Conservation (phyloP, 1,284 basidiomycete species). For the Puccinia horiana region DNA sequence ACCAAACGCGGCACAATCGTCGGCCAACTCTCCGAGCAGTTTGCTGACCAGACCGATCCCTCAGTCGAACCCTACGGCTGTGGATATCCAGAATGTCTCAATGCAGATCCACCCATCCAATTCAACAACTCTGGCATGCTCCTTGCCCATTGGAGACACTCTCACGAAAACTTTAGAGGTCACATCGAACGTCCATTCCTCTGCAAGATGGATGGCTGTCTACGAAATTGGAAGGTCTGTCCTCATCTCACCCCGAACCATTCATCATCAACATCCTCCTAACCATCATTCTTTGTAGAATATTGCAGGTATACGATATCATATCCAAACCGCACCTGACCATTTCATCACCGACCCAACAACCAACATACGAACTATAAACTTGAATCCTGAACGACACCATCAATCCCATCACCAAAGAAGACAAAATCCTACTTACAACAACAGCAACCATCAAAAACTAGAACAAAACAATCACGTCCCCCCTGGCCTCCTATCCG, state of each 20-base stretch:
- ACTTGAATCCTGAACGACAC: slow-evolving; percentile 13
- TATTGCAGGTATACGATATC: slow-evolving; percentile 39
- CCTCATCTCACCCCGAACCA: background rate
- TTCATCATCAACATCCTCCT: background rate
- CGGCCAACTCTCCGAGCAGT: slow-evolving; percentile 6
- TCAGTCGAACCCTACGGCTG: slow-evolving; percentile 13
- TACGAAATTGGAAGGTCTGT: slow-evolving; percentile 43
- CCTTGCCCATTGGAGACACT: slow-evolving; percentile 32
- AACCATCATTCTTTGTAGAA: slow-evolving; percentile 18
- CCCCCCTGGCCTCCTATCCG: background rate
- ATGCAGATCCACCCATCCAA: background rate
- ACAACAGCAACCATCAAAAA: background rate
- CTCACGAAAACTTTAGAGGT: slow-evolving; percentile 27
- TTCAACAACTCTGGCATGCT: slow-evolving; percentile 28
- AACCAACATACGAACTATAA: background rate
- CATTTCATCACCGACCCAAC: slow-evolving; percentile 33
- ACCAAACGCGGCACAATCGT: slow-evolving; percentile 12
- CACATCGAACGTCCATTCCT: slow-evolving; percentile 29
- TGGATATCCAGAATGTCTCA: slow-evolving; percentile 17
- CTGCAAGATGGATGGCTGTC: slow-evolving; percentile 40
- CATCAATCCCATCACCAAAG: slow-evolving; percentile 5
- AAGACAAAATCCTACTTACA: background rate
- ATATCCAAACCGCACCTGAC: slow-evolving; percentile 36
- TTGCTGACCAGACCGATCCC: background rate
- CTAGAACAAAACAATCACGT: background rate